A percentile compares a stretch with the other conserved stretches of the same genome.
These are phyloP conservation scores for Globisporangium spinosum DNA, from an alignment of 352 stramenopile genomes.

Conservation along the genomic window DNA sequence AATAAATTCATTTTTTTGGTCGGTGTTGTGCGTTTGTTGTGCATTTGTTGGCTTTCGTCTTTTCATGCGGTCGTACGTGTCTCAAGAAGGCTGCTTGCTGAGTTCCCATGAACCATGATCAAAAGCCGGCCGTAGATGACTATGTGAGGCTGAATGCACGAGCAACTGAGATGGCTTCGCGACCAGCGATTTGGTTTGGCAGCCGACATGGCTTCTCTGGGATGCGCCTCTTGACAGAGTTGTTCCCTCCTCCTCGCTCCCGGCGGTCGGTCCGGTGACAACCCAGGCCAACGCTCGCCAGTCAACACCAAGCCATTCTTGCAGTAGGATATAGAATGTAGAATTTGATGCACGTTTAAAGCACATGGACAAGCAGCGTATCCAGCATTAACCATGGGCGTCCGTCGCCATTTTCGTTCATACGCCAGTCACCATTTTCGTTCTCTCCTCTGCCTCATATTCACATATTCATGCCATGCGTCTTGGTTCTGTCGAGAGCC, in stretches of 20 bases:
- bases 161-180: slow-evolving; percentile 4
- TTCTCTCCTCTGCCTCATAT: neutral
- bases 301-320: neutral
- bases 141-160: neutral
- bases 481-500: neutral
- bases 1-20: slow-evolving; percentile 26
- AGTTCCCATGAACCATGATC: neutral
- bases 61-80: neutral
- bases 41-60: neutral
- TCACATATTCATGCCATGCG: neutral
- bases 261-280: neutral
- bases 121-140: neutral
- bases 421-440: neutral
- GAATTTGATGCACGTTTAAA: neutral
- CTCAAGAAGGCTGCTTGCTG: neutral
- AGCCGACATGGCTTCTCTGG: slow-evolving; percentile 10
- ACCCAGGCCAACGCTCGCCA: slow-evolving; percentile 1
- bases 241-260: neutral
- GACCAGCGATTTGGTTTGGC: neutral
- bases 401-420: neutral
- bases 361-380: neutral
- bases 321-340: neutral
- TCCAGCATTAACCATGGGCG: neutral
- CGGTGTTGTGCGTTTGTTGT: neutral
- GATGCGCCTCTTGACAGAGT: neutral